Conservation (phyloP, 2,329 filamentous ascomycete genomes). For the Scortechinia acanthostroma region DNA sequence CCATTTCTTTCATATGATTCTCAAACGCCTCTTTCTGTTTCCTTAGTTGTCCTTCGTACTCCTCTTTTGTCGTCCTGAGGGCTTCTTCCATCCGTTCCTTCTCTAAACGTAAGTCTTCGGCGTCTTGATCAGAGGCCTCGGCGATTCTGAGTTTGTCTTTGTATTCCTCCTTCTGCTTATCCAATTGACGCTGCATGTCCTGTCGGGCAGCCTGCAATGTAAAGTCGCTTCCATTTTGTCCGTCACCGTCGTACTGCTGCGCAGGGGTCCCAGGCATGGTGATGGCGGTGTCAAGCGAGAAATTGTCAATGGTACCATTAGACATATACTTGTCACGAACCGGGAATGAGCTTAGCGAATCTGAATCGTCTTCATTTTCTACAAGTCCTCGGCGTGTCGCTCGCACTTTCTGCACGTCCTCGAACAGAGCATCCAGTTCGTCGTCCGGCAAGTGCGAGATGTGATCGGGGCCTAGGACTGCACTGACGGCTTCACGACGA, state of each 20-base stretch:
- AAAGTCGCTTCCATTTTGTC: conserved; percentile 67
- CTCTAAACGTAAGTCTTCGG: conserved; percentile 77
- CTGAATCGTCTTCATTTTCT: conserved; percentile 80
- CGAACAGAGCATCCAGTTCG: conserved; percentile 85
- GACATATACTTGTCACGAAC: conserved; percentile 92
- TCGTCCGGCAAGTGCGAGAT: conserved; percentile 87
- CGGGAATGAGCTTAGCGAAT: conserved; percentile 82
- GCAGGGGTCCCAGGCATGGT: conserved; percentile 91
- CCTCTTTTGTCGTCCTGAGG: conserved; percentile 70
- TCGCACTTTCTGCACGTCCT: conserved; percentile 83
- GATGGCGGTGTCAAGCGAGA: conserved; percentile 85
- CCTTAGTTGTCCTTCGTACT: conserved; percentile 81
- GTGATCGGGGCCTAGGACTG: conserved; percentile 82
- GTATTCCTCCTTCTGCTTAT: conserved; percentile 78
- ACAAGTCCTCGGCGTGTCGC: conserved; percentile 67
- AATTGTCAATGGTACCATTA: conserved; percentile 88
- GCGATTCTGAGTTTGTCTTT: conserved; percentile 70
- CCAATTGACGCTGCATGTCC: conserved; percentile 75
- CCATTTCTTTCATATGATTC: conserved; percentile 72
- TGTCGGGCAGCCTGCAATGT: conserved; percentile 69
- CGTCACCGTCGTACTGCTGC: background rate
- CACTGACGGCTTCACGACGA: conserved; percentile 82
- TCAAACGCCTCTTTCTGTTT: conserved; percentile 80
- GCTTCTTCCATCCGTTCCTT: conserved; percentile 80
- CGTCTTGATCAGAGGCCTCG: conserved; percentile 32